Percentiles rank a stretch among this genome's conserved stretches.
These are phyloP conservation scores for Hura crepitans DNA, from an alignment of 441 rosid genomes.

Conservation along the genomic window DNA sequence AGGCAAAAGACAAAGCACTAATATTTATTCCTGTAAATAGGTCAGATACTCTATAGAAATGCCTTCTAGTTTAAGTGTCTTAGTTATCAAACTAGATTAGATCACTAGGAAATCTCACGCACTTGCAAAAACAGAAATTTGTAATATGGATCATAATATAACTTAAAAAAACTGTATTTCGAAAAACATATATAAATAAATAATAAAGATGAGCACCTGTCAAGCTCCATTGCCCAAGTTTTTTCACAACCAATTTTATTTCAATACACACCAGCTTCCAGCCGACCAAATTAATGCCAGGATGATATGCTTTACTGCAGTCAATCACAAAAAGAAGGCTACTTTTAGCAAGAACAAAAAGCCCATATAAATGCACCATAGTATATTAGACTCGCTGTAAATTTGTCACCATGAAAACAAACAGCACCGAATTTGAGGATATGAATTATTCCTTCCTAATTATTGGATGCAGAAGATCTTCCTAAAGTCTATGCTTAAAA, in stretches of 20 bases:
- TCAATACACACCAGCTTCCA: not conserved
- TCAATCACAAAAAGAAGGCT: not conserved
- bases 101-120: not conserved
- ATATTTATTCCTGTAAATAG: not conserved
- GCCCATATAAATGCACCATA: not conserved
- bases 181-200: not conserved
- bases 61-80: not conserved
- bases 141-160: not conserved
- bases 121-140: not conserved
- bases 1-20: not conserved
- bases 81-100: not conserved
- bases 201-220: slow-evolving; percentile 7
- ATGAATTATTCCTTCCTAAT: not conserved
- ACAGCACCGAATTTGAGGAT: not conserved
- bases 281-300: not conserved
- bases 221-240: slow-evolving; percentile 15
- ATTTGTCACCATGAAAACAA: not conserved
- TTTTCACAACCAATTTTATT: not conserved
- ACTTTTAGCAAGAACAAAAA: not conserved
- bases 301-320: not conserved
- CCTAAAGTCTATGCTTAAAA: not conserved
- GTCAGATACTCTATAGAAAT: not conserved
- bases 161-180: not conserved
- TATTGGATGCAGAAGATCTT: not conserved
- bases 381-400: not conserved